Percentiles rank a stretch among this genome's conserved stretches.
These are phyloP conservation scores for Suillus clintonianus DNA, from an alignment of 768 basidiomycete genomes.

Conservation along the genomic window DNA sequence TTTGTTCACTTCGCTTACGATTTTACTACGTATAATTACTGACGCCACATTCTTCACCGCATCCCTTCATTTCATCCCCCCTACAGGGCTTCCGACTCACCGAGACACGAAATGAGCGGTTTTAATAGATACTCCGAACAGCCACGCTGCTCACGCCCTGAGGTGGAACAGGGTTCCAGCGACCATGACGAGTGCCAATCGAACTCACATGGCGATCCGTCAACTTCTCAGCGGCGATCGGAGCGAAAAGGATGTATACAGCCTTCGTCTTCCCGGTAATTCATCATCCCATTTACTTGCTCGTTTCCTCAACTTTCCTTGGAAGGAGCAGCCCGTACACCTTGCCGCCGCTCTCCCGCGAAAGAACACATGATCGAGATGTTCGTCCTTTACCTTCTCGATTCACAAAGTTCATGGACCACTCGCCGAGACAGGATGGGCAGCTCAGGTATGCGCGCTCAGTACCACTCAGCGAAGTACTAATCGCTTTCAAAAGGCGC, in stretches of 20 bases:
- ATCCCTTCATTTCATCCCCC: constrained; percentile 16
- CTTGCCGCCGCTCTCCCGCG: constrained; percentile 32
- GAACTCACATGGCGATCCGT: neutral
- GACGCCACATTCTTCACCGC: constrained; percentile 32
- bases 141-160: neutral
- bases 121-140: constrained; percentile 14
- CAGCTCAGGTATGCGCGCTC: constrained; percentile 21
- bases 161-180: constrained; percentile 18
- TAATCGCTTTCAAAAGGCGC: constrained; percentile 21
- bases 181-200: constrained; percentile 24
- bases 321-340: constrained; percentile 26
- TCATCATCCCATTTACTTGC: neutral
- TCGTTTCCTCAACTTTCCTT: neutral
- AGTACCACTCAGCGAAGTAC: constrained; percentile 11
- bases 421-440: constrained; percentile 18
- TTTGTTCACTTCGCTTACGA: constrained; percentile 24
- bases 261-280: constrained; percentile 13
- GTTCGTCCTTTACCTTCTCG: constrained; percentile 33
- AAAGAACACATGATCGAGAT: constrained; percentile 34
- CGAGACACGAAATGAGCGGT: constrained; percentile 21
- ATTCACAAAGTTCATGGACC: constrained; percentile 28
- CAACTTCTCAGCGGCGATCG: constrained; percentile 15
- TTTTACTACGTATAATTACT: constrained; percentile 22
- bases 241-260: constrained; percentile 22
- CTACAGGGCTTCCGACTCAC: constrained; percentile 33